Evolutionary conservation across 2,329 filamentous ascomycete species (phyloP).

Genomic region (Exserohilum turcica): DNA sequence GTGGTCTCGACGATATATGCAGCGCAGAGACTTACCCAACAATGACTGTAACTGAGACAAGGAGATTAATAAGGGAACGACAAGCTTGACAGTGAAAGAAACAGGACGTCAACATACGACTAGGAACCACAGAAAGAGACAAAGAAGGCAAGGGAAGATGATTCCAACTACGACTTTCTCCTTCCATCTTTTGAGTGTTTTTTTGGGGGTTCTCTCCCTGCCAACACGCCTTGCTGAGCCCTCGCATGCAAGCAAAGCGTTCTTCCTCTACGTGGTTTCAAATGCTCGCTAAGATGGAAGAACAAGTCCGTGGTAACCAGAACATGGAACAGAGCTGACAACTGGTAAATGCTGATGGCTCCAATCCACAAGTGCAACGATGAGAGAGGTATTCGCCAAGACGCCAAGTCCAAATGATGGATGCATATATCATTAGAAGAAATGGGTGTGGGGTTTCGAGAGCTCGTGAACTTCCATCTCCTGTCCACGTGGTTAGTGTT

Average conservation of each 20-base stretch:
- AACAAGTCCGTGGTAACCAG: slow-evolving; percentile 50
- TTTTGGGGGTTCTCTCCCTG: slow-evolving; percentile 32
- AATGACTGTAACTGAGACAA: slow-evolving; percentile 28
- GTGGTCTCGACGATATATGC: slow-evolving; percentile 26
- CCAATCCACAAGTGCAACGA: slow-evolving; percentile 43
- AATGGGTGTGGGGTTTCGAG: slow-evolving; percentile 99
- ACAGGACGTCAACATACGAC: slow-evolving; percentile 29
- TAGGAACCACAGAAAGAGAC: slow-evolving; percentile 32
- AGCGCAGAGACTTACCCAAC: slow-evolving; percentile 15
- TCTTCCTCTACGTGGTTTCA: slow-evolving; percentile 43
- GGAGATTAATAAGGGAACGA: slow-evolving; percentile 23
- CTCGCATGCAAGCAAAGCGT: slow-evolving; percentile 23
- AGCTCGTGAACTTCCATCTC: slow-evolving; percentile 99
- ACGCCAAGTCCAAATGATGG: slow-evolving; percentile 49
- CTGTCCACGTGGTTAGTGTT: slow-evolving; percentile 60
- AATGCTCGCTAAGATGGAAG: slow-evolving; percentile 51
- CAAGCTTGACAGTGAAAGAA: slow-evolving; percentile 28
- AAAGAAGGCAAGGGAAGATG: slow-evolving; percentile 34
- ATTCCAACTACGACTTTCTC: slow-evolving; percentile 28
- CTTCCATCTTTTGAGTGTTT: slow-evolving; percentile 19
- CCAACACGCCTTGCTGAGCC: slow-evolving; percentile 24
- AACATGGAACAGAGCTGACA: slow-evolving; percentile 48
- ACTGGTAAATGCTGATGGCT: slow-evolving; percentile 50
- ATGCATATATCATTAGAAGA: slow-evolving; percentile 75
- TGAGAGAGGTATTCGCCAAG: slow-evolving; percentile 48